A percentile compares a stretch with the other conserved stretches of the same genome.
Evolutionary conservation across 2,329 filamentous ascomycete genomes (phyloP).

Genomic region (Corynespora cassiicola): DNA sequence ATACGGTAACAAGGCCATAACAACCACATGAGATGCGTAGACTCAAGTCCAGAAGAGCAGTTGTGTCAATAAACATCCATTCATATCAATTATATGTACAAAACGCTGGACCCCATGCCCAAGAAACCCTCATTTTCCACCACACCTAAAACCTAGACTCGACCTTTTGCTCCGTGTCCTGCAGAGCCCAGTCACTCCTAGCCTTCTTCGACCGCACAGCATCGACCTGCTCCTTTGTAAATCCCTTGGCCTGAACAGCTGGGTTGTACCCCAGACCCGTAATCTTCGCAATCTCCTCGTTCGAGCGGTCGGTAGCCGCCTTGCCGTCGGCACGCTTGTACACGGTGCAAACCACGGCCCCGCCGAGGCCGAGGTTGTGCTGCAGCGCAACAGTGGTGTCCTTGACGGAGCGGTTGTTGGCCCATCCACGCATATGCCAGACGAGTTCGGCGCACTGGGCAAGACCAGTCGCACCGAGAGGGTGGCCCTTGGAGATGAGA

Average conservation of each 20-base stretch:
- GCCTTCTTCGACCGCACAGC: conserved; percentile 73
- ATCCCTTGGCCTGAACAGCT: conserved; percentile 85
- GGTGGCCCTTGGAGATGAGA: conserved; percentile 94
- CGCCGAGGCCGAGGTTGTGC: conserved; percentile 92
- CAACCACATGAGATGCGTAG: too few species aligned
- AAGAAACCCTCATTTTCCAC: not conserved
- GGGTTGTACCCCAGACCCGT: conserved; percentile 89
- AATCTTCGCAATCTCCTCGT: conserved; percentile 67
- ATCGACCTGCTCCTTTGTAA: conserved; percentile 77
- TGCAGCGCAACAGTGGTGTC: conserved; percentile 78
- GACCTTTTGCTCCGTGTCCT: conserved; percentile 77
- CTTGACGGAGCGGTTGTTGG: conserved; percentile 80
- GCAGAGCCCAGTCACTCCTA: conserved; percentile 74
- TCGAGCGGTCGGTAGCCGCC: conserved; percentile 65
- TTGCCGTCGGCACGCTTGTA: conserved; percentile 84
- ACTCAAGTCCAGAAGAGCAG: too few species aligned
- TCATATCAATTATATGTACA: too few species aligned
- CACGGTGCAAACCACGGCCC: conserved; percentile 87
- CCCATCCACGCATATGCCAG: conserved; percentile 96
- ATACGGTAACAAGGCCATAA: too few species aligned
- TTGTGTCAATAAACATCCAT: too few species aligned
- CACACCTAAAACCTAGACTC: conserved; percentile 70
- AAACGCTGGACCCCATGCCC: not conserved
- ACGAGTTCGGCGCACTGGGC: conserved; percentile 94
- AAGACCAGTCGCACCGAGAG: conserved; percentile 90